A percentile compares a stretch with the other conserved stretches of the same genome.
phyloP scores from a whole-genome alignment of 2,329 filamentous ascomycete genomes.

The Verticillium dahliae region DNA sequence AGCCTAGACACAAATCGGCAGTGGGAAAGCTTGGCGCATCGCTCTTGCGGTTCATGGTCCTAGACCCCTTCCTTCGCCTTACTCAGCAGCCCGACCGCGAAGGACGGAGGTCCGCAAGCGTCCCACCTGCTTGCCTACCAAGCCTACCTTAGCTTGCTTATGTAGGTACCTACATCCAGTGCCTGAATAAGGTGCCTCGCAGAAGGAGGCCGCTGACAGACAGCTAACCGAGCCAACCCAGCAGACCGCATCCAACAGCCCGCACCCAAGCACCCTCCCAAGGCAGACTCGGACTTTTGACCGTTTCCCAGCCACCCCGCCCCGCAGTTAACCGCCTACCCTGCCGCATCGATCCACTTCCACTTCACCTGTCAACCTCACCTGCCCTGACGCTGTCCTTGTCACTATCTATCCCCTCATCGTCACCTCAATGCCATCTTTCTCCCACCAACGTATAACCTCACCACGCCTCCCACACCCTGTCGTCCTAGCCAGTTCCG shows the following conservation, averaged over 20 bases:
- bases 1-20: not conserved
- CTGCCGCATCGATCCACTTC: not conserved
- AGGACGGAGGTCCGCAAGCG: not conserved
- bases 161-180: no score
- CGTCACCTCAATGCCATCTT: not conserved
- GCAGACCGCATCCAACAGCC: not conserved
- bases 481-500: not conserved
- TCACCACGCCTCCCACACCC: not conserved
- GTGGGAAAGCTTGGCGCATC: not conserved
- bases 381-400: not conserved
- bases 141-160: no score
- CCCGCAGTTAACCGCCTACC: not conserved
- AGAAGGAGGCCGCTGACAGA: not conserved
- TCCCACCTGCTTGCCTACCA: no score
- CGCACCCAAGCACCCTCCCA: not conserved
- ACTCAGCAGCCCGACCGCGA: not conserved
- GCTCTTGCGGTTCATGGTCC: not conserved
- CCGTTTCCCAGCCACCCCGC: not conserved
- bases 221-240: not conserved
- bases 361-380: not conserved
- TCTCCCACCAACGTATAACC: not conserved
- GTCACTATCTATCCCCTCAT: not conserved
- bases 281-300: not conserved
- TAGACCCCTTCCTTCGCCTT: not conserved
- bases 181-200: no score